These are phyloP conservation scores for Euphorbia schlechtendalii DNA, from an alignment of 441 rosid genomes.

Conservation along the genomic window DNA sequence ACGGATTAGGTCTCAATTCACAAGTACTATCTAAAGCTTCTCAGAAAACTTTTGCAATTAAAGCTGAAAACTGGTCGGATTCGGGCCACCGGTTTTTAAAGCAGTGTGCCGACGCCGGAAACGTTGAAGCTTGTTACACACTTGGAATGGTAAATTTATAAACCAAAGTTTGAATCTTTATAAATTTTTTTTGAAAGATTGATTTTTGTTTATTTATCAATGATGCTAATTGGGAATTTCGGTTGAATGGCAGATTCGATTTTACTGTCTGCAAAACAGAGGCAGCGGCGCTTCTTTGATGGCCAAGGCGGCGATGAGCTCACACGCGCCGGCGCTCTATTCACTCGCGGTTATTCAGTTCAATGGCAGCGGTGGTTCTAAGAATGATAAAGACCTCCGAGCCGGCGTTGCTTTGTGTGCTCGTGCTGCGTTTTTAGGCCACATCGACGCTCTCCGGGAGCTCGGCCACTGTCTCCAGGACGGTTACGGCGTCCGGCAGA, in stretches of 20 bases:
- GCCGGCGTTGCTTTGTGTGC: constrained; percentile 92
- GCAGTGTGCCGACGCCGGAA: constrained; percentile 75
- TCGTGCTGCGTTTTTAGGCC: constrained; percentile 79
- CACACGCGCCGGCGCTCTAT: constrained; percentile 78
- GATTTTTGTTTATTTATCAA: too few species aligned
- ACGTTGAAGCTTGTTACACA: constrained; percentile 73
- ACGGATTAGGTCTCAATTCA: constrained; percentile 43
- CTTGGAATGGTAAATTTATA: constrained; percentile 67
- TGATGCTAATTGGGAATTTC: constrained; percentile 1
- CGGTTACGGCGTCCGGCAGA: constrained; percentile 87
- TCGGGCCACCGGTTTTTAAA: constrained; percentile 69
- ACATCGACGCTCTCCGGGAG: constrained; percentile 80
- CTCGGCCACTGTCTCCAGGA: constrained; percentile 95
- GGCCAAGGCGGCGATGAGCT: constrained; percentile 88
- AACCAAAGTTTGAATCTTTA: background rate
- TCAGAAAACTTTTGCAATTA: constrained; percentile 46
- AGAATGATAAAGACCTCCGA: constrained; percentile 73
- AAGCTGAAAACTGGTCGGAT: constrained; percentile 67
- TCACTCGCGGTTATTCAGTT: constrained; percentile 84
- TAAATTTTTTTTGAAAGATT: too few species aligned
- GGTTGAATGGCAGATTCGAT: constrained; percentile 56
- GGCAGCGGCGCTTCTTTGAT: constrained; percentile 90
- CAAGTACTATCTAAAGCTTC: constrained; percentile 58
- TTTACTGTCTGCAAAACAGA: constrained; percentile 77
- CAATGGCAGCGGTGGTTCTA: constrained; percentile 93